These are phyloP conservation scores for Hanseniaspora lindneri DNA, from an alignment of 805 yeast species.

Conservation along the genomic window DNA sequence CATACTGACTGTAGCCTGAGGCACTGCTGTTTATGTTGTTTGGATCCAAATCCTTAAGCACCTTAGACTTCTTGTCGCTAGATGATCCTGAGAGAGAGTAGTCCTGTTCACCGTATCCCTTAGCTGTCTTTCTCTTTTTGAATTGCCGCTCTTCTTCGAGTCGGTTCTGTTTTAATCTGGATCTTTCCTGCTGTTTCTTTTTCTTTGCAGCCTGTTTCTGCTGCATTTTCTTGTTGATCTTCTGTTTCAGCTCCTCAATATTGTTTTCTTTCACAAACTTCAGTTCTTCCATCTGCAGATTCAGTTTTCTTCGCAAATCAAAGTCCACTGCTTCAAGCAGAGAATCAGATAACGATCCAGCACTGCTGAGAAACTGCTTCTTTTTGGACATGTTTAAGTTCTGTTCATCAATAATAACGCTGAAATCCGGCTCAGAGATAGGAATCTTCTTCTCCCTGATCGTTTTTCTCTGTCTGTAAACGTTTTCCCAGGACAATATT, in stretches of 20 bases:
- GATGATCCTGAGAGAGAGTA: constrained; percentile 3
- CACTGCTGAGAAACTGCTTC: background rate
- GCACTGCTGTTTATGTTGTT: constrained; percentile 6
- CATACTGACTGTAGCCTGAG: constrained; percentile 16
- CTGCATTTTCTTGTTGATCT: constrained; percentile 1
- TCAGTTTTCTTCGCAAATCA: constrained; percentile 5
- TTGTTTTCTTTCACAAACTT: constrained; percentile 10
- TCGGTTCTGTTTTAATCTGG: constrained; percentile 5
- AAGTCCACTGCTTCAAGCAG: constrained; percentile 3
- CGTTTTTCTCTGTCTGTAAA: constrained; percentile 2
- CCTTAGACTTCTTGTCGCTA: constrained; percentile 16
- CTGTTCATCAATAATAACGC: constrained; percentile 7
- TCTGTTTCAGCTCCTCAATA: constrained; percentile 9
- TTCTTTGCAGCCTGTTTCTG: constrained; percentile 1
- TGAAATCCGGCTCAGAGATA: background rate
- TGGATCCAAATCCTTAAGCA: constrained; percentile 18
- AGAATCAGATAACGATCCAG: background rate
- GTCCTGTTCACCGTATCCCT: constrained; percentile 15
- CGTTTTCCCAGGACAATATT: constrained; percentile 2
- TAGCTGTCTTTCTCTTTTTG: constrained; percentile 15
- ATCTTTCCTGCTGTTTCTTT: constrained; percentile 12
- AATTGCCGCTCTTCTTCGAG: constrained; percentile 9
- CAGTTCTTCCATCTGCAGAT: constrained; percentile 6
- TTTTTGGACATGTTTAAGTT: constrained; percentile 6
- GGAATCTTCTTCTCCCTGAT: background rate